These are phyloP conservation scores for Paradendryphiella salina DNA, from an alignment of 2,329 filamentous ascomycete genomes.

Conservation along the genomic window DNA sequence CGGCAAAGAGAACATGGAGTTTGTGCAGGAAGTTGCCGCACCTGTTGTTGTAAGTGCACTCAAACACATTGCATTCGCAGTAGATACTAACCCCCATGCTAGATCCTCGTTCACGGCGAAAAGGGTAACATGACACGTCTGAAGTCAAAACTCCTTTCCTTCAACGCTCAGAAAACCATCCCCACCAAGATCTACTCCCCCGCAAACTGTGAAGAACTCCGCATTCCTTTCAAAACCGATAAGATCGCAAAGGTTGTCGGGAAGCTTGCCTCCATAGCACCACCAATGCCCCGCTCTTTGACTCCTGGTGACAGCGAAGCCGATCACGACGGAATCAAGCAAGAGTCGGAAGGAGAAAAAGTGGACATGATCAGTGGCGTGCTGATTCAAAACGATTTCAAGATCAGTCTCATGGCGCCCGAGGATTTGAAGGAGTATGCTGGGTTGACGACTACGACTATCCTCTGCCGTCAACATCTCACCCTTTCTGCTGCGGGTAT, in stretches of 20 bases:
- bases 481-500: slow-evolving; percentile 85
- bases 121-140: slow-evolving; percentile 98
- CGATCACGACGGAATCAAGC: slow-evolving; percentile 17
- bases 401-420: slow-evolving; percentile 93
- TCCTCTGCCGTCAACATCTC: slow-evolving; percentile 88
- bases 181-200: slow-evolving; percentile 94
- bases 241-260: slow-evolving; percentile 97
- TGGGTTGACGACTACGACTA: slow-evolving; percentile 92
- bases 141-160: slow-evolving; percentile 90
- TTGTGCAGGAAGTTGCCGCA: slow-evolving; percentile 90
- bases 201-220: slow-evolving; percentile 90
- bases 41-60: slow-evolving; percentile 79
- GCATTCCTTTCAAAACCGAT: slow-evolving; percentile 92
- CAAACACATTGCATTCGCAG: neutral
- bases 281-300: slow-evolving; percentile 56
- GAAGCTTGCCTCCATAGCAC: slow-evolving; percentile 80
- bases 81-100: slow-evolving; percentile 9
- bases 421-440: slow-evolving; percentile 96
- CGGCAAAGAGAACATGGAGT: slow-evolving; percentile 91
- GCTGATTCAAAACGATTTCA: slow-evolving; percentile 96
- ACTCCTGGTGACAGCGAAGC: slow-evolving; percentile 34
- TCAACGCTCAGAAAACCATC: slow-evolving; percentile 77
- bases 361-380: slow-evolving; percentile 78
- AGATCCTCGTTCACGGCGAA: slow-evolving; percentile 96
- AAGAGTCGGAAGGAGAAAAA: slow-evolving; percentile 28